Evolutionary conservation across 2,329 filamentous ascomycete genomes (phyloP), one percentile per base, ranked within the genome.

Genomic region (Lasiodiplodia sp.): DNA sequence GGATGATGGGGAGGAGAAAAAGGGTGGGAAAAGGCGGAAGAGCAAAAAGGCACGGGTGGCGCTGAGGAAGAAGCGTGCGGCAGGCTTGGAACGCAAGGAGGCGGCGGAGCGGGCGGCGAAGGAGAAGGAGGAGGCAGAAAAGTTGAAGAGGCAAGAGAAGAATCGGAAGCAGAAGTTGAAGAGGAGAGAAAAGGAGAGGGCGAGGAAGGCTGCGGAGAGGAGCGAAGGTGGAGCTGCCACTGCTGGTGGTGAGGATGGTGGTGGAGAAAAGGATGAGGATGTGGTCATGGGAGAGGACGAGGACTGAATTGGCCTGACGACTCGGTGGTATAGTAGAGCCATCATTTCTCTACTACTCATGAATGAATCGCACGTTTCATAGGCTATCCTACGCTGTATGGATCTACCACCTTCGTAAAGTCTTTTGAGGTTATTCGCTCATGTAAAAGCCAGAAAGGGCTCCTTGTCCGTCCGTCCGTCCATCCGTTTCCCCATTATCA

Each of bases 101-200:
- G 34, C 18, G 31, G 55, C 31, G 31, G 34, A 38, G 55, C 10
- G 31, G 28, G 55, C 8, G 55, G 14, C 8, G 55, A 38, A 28
- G 25, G 58, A 63, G 58, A 63, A 44, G 58, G 58, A 63, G 58
- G 58, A 63, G 58, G 18, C 18, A 10, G 58, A 63, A 28, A 4
- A 44, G 58, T 44, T 44, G 58, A 63, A 51, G 58, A 28, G 58
- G 58, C 11, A n/a, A 44, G 44, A 11, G 58, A 63, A 44, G 58
- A 63, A 63, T 37, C n/a, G 58, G 44, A 44, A 52, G 58, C 44
- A 63, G 58, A 63, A 63, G 58, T 18, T 63, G 58, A 63, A 63
- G 28, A 63, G 23, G 44, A 52, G 44, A 28, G 58, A 51, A 44
- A 52, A 44, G 44, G 58, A 52, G 25, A 52, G 40, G 58, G 44